Evolutionary conservation across 805 yeast species (phyloP).

Genomic region (Isabelozyma pseudorhagii): DNA sequence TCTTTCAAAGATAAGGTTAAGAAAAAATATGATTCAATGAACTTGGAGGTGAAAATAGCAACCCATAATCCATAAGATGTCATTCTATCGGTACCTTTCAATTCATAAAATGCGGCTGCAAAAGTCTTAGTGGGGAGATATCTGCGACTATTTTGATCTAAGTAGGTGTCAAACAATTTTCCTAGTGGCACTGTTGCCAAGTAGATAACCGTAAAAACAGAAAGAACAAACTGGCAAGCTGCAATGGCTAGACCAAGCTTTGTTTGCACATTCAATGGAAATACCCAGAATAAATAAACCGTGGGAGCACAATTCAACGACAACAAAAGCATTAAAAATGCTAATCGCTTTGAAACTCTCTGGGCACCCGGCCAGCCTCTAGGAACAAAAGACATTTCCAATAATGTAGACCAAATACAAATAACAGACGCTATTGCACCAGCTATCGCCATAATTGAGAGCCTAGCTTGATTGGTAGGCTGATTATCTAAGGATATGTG

Average conservation of each 20-base stretch:
- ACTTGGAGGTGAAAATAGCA: constrained; percentile 64
- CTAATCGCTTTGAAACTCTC: constrained; percentile 48
- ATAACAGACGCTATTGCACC: constrained; percentile 61
- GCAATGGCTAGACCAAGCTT: constrained; percentile 44
- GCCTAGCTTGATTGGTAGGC: constrained; percentile 54
- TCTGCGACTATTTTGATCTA: constrained; percentile 29
- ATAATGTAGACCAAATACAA: constrained; percentile 51
- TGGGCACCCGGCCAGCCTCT: constrained; percentile 71
- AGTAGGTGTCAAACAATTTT: constrained; percentile 41
- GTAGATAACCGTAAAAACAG: constrained; percentile 52
- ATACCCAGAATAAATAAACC: constrained; percentile 43
- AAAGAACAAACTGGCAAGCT: constrained; percentile 52
- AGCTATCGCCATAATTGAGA: constrained; percentile 63
- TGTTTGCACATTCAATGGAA: constrained; percentile 29
- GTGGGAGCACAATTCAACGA: constrained; percentile 48
- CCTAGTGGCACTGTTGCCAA: constrained; percentile 64
- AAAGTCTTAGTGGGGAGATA: constrained; percentile 54
- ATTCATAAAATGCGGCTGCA: constrained; percentile 54
- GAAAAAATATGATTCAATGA: constrained; percentile 75
- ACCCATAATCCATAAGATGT: constrained; percentile 72
- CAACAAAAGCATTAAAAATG: constrained; percentile 41
- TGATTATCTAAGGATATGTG: constrained; percentile 51
- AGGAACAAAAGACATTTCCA: constrained; percentile 66
- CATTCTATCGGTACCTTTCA: constrained; percentile 51
- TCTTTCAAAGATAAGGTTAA: constrained; percentile 69